Base-by-base conservation (phyloP, 2,329 filamentous ascomycete genomes). In the Botryotinia globosa region DNA sequence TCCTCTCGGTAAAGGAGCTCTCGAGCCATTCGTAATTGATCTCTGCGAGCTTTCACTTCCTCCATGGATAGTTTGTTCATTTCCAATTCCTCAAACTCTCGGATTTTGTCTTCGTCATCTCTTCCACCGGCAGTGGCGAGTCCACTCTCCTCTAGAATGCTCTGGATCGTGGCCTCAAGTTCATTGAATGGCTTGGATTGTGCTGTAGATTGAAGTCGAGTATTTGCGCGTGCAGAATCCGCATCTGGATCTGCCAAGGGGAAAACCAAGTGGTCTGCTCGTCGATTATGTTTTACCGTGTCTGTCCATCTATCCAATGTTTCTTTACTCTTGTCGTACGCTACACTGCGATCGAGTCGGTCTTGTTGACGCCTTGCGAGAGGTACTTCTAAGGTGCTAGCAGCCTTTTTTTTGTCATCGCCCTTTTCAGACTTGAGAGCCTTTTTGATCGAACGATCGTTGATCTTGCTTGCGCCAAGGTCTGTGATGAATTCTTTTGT, bases 231-330 rank as follows among this genome's bases (percentile, higher is more conserved):
- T 89, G 88, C 42, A 86, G 86, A 71, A 84, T 81, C 69, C 85
- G 86, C 34, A 87, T 89, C 73, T 90, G 88, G 56, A 90, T 91
- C 78, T 94, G 91, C 87, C 0, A 98, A 86, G 8, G 96, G 96
- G 79, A 99, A 99, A 32, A 91, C 86, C 20, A 99, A 85, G 81
- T 97, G 94, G 75, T 98, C 96, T 1, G 95, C 94, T 77, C 94
- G 88, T 74, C 96, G 91, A 82, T 98, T 98, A 45, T 93, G 90
- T 83, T 98, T 97, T 79, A 99, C 94, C 0, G 96, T 98, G 74
- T 98, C 95, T 45, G 91, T 91, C 96, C 96, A 99, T 78, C 94
- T 90, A 75, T 93, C 90, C 39, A 99, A 85, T 0, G 94, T 95
- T 82, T 98, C 91, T 79, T 97, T 97, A 68, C 94, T 94, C 85